Conservation (phyloP, 805 yeast genomes). For the Helenozyma baotianmanensis region DNA sequence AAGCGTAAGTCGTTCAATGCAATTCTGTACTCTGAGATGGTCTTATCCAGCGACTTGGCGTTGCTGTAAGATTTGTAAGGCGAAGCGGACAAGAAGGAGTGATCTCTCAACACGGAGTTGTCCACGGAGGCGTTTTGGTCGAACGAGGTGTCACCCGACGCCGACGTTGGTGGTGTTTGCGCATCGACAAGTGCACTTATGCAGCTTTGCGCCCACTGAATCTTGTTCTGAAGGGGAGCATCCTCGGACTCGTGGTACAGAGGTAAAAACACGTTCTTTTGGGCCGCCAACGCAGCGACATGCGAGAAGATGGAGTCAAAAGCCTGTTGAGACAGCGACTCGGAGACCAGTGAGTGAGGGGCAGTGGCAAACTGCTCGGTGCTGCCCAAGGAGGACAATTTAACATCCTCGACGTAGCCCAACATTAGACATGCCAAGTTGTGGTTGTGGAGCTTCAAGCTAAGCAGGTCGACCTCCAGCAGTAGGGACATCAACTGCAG, state of each 20-base stretch:
- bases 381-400: conserved; percentile 12
- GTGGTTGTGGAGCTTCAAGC: conserved; percentile 32
- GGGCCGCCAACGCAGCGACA: conserved; percentile 44
- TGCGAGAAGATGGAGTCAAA: conserved; percentile 45
- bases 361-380: conserved; percentile 4
- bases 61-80: conserved; percentile 16
- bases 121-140: conserved; percentile 9
- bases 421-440: conserved; percentile 41
- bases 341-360: background rate
- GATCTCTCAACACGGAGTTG: conserved; percentile 22
- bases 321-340: conserved; percentile 10
- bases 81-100: conserved; percentile 24
- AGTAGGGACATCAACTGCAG: conserved; percentile 22
- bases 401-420: conserved; percentile 45
- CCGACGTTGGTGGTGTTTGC: conserved; percentile 3
- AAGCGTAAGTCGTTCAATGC: conserved; percentile 67
- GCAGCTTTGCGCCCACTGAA: conserved; percentile 37
- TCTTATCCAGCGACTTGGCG: conserved; percentile 11
- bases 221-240: conserved; percentile 19
- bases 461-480: conserved; percentile 26
- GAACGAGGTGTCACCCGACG: conserved; percentile 2
- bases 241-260: conserved; percentile 7
- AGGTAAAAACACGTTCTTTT: conserved; percentile 39
- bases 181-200: conserved; percentile 28
- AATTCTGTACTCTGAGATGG: conserved; percentile 40